Base-by-base conservation (phyloP, 192 early-diverging fungal genomes). In the Kappamyces sp. region DNA sequence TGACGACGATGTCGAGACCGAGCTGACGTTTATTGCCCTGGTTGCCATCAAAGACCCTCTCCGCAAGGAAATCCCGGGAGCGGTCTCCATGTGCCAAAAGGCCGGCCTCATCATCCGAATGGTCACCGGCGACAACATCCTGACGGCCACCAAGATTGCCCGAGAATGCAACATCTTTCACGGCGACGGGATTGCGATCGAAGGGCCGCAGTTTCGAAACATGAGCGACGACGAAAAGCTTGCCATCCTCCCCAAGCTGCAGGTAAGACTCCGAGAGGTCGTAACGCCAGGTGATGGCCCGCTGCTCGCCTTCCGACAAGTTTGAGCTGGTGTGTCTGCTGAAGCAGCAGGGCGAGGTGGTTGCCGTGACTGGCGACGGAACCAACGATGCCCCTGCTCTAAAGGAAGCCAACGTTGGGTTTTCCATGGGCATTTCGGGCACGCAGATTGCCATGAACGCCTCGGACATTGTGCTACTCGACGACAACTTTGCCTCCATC, bases 391-490 rank as follows among this genome's bases (percentile, higher is more conserved):
- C 77, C 3, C 74, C 77, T 3, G 77, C 77, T 6, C 63, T 79
- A 40, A 79, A 79, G 48, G 76, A 81, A 55, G 81, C 81, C 51
- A 78, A 83, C 60, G 74, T 83, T 60, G 81, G 81, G 8, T 83
- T 83, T 49, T 73, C 81, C 4, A 83, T 83, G 81, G 81, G 81
- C 4, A 78, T 83, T 46, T 72, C 70, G 36, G 81, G 81, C 12
- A 83, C 81, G 2, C 81, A 83, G 53, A 79, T 83, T 62, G 78
- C 81, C 35, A 69, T 72, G 67, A 83, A 83, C 61, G 81, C 81
- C 3, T 77, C 74, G 15, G 81, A 83, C 44, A 83, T 83, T 63
- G 72, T 83, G 1, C 60, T 83, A 0, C 52, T 83, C 55, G 81
- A 83, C 48, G 81, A 83, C 60, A 83, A 83, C 51, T 83, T 83